Conservation (phyloP, 371 early-diverging fungal genomes). For the Lichtheimia ornata region DNA sequence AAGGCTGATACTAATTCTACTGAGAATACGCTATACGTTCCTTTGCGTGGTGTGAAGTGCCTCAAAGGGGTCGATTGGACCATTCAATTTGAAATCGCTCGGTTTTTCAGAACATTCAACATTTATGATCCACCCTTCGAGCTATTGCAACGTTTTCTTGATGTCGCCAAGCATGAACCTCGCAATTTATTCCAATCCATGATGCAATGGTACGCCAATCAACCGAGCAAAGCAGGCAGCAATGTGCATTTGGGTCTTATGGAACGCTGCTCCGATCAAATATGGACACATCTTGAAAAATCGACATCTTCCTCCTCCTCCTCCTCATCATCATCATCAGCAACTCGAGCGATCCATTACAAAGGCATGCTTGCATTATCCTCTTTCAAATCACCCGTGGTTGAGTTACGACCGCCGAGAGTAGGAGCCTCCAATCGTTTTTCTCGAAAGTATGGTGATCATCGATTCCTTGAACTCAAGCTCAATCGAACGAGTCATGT, state of each 20-base stretch:
- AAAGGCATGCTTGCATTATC: constrained; percentile 21
- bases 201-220: constrained; percentile 30
- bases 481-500: constrained; percentile 16
- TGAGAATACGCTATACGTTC: constrained; percentile 13
- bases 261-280: constrained; percentile 37
- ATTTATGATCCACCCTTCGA: constrained; percentile 29
- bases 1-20: neutral
- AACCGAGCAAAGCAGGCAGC: neutral
- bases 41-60: constrained; percentile 6
- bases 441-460: constrained; percentile 43
- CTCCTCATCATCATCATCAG: neutral
- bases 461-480: constrained; percentile 42
- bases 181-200: constrained; percentile 25
- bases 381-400: constrained; percentile 12
- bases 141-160: constrained; percentile 25
- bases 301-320: neutral
- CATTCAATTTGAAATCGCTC: constrained; percentile 33
- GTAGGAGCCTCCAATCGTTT: constrained; percentile 42
- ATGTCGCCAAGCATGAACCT: constrained; percentile 21
- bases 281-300: constrained; percentile 28
- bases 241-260: constrained; percentile 11
- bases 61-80: constrained; percentile 27
- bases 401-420: constrained; percentile 27
- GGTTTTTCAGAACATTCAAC: constrained; percentile 23
- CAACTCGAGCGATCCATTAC: constrained; percentile 32